Base-by-base conservation (phyloP, 768 basidiomycete species). In the Lactifluus subvellereus region DNA sequence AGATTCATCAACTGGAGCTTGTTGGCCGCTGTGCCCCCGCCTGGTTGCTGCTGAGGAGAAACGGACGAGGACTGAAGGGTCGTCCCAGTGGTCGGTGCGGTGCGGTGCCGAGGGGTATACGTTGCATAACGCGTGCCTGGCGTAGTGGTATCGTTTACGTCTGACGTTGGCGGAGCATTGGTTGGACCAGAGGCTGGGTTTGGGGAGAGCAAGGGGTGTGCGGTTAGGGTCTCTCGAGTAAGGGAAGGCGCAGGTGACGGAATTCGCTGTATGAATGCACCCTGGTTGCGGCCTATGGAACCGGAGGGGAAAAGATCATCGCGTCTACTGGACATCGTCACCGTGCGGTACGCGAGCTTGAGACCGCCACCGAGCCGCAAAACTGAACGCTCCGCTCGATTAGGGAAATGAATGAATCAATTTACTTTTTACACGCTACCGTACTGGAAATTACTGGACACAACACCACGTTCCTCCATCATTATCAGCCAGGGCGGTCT, bases 101-200 rank as follows among this genome's bases (percentile, higher is more conserved):
- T 70, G 49, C 87, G 83, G 48, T 90, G 89, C 27, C 86, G 75
- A 1, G 90, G 89, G 0, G 88, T 91, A 67, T 92, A 91, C 2
- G 89, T 85, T 2, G 87, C 82, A 75, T 91, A 92, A 64, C 80
- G 79, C 11, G 83, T 77, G 4, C 72, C 65, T 8, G 72, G 54
- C 6, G 70, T 33, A 40, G 59, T 51, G 59, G 61, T 55, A 45
- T 62, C 60, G 49, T 66, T 51, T 54, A 63, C 56, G 35, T 56
- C 54, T 61, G 65, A 49, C 0, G 64, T 38, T 7, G 65, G 59
- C 8, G 67, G 52, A 14, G 67, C 37, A 68, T 73, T 66, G 57
- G 76, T 35, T 65, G 72, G 64, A 16, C 70, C 69, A 22, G 70
- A 66, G 18, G 73, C 68, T 14, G 70, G 69, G 32, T 70, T 68